Evolutionary conservation across 306 rosid species (phyloP).

Genomic region (Amphicarpaea edgeworthii): DNA sequence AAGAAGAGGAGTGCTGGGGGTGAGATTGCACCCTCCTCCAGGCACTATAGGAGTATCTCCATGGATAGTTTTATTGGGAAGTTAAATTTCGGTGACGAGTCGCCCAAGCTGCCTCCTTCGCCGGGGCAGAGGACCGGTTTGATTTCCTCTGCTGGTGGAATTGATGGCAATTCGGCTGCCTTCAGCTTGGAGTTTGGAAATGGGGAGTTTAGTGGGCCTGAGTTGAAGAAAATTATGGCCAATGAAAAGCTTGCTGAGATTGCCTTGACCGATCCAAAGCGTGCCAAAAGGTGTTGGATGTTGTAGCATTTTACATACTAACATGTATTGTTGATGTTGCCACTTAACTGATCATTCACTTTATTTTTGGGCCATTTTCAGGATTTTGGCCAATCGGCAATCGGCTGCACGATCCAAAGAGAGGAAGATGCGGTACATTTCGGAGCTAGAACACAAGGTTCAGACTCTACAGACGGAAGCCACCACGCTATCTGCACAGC

Average conservation of each 20-base stretch:
- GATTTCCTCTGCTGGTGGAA: slow-evolving; percentile 58
- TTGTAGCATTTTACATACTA: slow-evolving; percentile 6
- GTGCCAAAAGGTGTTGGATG: slow-evolving; percentile 76
- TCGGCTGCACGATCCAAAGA: slow-evolving; percentile 97
- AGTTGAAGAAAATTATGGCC: slow-evolving; percentile 95
- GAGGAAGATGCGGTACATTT: slow-evolving; percentile 90
- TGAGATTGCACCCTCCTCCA: slow-evolving; percentile 71
- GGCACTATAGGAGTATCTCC: slow-evolving; percentile 87
- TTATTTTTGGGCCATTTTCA: slow-evolving; percentile 40
- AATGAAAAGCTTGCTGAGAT: slow-evolving; percentile 93
- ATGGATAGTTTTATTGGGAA: slow-evolving; percentile 95
- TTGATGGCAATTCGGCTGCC: slow-evolving; percentile 65
- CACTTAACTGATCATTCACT: slow-evolving; percentile 2
- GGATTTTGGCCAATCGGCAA: slow-evolving; percentile 95
- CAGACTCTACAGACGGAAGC: slow-evolving; percentile 97
- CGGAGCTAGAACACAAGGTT: slow-evolving; percentile 95
- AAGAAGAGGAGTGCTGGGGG: slow-evolving; percentile 76
- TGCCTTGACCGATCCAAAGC: slow-evolving; percentile 92
- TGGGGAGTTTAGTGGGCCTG: slow-evolving; percentile 96
- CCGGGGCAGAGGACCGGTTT: slow-evolving; percentile 66
- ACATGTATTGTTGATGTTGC: background rate
- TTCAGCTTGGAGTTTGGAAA: slow-evolving; percentile 95
- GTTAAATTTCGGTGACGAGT: slow-evolving; percentile 78
- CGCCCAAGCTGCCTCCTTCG: slow-evolving; percentile 72
- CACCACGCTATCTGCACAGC: slow-evolving; percentile 90